Base-by-base conservation (phyloP, 2,329 filamentous ascomycete genomes). In the Aotearoamyces nothofagi region DNA sequence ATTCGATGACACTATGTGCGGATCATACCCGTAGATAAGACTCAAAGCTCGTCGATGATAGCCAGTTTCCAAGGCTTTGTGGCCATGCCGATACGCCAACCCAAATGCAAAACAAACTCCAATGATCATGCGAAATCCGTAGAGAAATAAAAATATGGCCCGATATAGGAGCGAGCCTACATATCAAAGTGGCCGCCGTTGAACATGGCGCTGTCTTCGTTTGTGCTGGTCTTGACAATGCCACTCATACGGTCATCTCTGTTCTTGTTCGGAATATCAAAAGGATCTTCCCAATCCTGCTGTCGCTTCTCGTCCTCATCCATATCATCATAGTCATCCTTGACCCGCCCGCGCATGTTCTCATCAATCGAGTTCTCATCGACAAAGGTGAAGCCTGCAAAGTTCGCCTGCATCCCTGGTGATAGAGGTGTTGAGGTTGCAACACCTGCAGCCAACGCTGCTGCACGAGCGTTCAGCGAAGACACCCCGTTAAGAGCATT, bases 321-420 rank as follows among this genome's bases (percentile, higher is more conserved):
- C 69, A 74, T 73, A 14, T 72, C 63, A 37, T 76, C 69, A 28
- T 65, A 59, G 26, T 69, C 61, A 29, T 64, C 57, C 54, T 34
- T 57, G 46, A 31, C 49, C 44, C 60, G 56, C 35, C 62, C 62
- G 32, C 58, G 55, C 71, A 82, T 84, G 40, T 90, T 77, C 38
- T 87, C 82, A 29, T 96, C 86, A 32, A 98, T 75, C 2, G 82
- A 81, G 47, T 82, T 94, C 57, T 96, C 87, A 44, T 96, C 90
- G n/a, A 96, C 90, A 52, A 92, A 98, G 0, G 90, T 98, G 55
- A 98, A 98, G 17, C 90, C 90, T 47, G 90, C 82, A 61, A 98
- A 98, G 49, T 96, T 94, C 38, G 87, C 90, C 56, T 98, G 90
- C 56, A 94, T 86, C 3, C 83, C 92, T 1, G 90, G 90, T 9